Percentiles rank a stretch among this genome's conserved stretches.
Evolutionary conservation across 108 stramenopile species (phyloP).

Genomic region (Pseudonitzschia pungens): DNA sequence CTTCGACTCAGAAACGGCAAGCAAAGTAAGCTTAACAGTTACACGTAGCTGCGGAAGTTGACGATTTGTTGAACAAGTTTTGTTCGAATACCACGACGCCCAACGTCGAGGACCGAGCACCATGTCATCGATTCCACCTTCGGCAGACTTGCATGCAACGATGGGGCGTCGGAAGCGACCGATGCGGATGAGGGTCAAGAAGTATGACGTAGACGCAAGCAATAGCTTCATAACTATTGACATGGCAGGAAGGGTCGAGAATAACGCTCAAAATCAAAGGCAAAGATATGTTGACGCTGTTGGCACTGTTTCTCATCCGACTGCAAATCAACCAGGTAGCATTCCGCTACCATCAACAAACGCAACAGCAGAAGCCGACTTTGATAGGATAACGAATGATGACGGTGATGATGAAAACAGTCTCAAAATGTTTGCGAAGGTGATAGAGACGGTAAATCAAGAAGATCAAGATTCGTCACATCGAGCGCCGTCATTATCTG

Average conservation of each 20-base stretch:
- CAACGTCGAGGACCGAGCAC: neutral
- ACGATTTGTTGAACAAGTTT: neutral
- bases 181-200: constrained; percentile 5
- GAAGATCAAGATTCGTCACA: neutral
- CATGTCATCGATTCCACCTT: neutral
- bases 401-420: neutral
- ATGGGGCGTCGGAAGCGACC: constrained; percentile 5
- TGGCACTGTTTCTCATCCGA: neutral
- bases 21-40: too few relatives aligned
- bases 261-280: neutral
- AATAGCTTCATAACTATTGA: constrained; percentile 5
- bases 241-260: constrained; percentile 9
- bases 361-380: neutral
- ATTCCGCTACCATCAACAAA: neutral
- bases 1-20: too few relatives aligned
- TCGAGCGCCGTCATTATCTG: neutral
- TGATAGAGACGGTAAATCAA: neutral
- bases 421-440: neutral
- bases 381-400: neutral
- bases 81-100: neutral
- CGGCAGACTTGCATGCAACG: neutral
- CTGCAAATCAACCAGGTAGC: neutral
- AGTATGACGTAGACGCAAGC: constrained; percentile 3
- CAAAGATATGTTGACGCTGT: neutral
- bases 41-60: too few relatives aligned